phyloP scores from a whole-genome alignment of 441 rosid species.

The Francoa sonchifolia region DNA sequence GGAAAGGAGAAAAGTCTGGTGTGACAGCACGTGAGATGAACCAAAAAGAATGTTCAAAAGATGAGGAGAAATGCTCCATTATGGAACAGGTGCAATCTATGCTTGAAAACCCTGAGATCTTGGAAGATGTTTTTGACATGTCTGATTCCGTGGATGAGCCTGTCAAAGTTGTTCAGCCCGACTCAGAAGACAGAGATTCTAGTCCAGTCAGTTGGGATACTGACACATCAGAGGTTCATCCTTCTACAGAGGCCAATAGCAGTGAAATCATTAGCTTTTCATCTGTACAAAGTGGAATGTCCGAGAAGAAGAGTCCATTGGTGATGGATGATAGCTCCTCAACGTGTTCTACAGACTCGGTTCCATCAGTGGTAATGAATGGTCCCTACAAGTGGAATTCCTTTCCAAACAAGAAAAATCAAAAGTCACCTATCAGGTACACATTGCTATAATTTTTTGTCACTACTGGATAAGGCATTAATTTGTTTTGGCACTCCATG shows the following conservation, averaged over 20 bases:
- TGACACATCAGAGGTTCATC: constrained; percentile 61
- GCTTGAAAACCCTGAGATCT: too few relatives aligned
- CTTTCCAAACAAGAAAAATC: constrained; percentile 34
- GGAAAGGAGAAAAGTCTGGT: constrained; percentile 45
- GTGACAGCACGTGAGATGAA: constrained; percentile 24
- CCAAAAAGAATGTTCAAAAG: constrained; percentile 24
- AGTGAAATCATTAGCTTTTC: constrained; percentile 41
- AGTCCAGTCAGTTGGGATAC: constrained; percentile 76
- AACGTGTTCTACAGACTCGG: constrained; percentile 89
- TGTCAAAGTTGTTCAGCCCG: constrained; percentile 48
- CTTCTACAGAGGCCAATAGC: constrained; percentile 42
- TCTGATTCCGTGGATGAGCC: constrained; percentile 66
- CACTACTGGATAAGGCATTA: constrained; percentile 1
- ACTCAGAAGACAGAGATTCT: constrained; percentile 66
- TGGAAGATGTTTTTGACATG: constrained; percentile 54
- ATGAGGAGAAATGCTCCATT: constrained; percentile 29
- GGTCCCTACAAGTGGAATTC: constrained; percentile 47
- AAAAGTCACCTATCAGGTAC: constrained; percentile 61
- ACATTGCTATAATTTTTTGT: constrained; percentile 6
- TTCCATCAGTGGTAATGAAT: constrained; percentile 56
- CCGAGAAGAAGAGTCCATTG: constrained; percentile 46
- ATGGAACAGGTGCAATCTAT: constrained; percentile 28
- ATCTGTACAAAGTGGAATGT: constrained; percentile 44
- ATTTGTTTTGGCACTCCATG: constrained; percentile 10
- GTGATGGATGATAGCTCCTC: constrained; percentile 89